Conservation (phyloP, 2,329 filamentous ascomycete genomes). For the Pseudogymnoascus verrucosus region DNA sequence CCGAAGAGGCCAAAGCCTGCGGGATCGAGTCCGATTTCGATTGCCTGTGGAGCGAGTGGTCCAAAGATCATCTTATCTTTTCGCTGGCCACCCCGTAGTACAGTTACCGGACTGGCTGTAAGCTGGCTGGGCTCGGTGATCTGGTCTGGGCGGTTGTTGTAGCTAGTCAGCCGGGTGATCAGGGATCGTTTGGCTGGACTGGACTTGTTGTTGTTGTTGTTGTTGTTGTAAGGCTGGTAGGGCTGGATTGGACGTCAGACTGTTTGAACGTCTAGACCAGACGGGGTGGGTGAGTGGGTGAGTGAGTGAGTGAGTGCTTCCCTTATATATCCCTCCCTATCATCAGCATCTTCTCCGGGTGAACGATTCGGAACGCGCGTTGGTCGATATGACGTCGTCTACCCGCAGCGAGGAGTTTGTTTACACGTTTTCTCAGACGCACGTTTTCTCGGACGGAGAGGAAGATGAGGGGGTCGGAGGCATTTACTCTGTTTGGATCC, state of each 20-base stretch:
- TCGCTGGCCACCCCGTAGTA: not conserved
- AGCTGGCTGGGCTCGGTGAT: not conserved
- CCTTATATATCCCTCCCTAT: not conserved
- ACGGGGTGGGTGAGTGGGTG: not conserved
- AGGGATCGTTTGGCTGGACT: not conserved
- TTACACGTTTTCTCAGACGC: not conserved
- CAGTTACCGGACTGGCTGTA: not conserved
- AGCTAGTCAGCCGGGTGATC: not conserved
- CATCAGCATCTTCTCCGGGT: not conserved
- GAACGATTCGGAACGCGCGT: not conserved
- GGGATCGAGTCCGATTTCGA: not conserved
- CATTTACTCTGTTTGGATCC: not conserved
- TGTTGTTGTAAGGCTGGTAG: not conserved
- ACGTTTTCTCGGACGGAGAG: not conserved
- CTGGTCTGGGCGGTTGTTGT: not conserved
- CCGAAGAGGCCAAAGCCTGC: not conserved
- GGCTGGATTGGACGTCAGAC: not conserved
- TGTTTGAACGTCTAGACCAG: not conserved
- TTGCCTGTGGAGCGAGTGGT: not conserved
- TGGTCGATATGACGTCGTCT: not conserved
- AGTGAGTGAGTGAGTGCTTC: not conserved
- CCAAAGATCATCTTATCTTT: not conserved
- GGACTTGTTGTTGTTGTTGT: not conserved
- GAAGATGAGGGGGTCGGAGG: not conserved
- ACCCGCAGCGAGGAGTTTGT: not conserved